Percentiles rank a stretch among this genome's conserved stretches.
Conservation (phyloP, 371 early-diverging fungal species). For the Sporodiniella umbellata region DNA sequence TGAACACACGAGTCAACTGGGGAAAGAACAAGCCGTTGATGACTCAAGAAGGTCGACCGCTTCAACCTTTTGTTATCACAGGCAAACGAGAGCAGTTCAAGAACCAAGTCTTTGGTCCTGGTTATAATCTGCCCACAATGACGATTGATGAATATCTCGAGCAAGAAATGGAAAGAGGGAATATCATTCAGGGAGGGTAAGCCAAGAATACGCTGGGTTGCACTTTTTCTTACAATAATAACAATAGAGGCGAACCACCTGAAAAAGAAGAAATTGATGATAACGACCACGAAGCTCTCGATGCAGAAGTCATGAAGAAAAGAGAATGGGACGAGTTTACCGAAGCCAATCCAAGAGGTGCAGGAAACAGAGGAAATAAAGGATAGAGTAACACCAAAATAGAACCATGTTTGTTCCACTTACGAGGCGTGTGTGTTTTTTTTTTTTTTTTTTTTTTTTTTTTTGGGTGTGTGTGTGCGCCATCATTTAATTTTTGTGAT, state of each 20-base stretch:
- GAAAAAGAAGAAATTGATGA: constrained; percentile 71
- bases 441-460: no score
- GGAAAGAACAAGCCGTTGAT: constrained; percentile 51
- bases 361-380: constrained; percentile 65
- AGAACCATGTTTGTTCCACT: no score
- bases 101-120: constrained; percentile 84
- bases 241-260: constrained; percentile 52
- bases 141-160: constrained; percentile 92
- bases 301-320: constrained; percentile 79
- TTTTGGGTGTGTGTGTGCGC: no score
- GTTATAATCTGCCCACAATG: constrained; percentile 94
- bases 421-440: no score
- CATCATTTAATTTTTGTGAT: no score
- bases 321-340: constrained; percentile 93
- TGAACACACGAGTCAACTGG: constrained; percentile 26
- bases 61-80: constrained; percentile 89
- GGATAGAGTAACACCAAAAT: constrained; percentile 16
- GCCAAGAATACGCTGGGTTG: constrained; percentile 7
- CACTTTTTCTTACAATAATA: not conserved
- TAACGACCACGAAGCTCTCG: constrained; percentile 76
- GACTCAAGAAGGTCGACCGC: constrained; percentile 62
- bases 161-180: constrained; percentile 84
- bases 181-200: constrained; percentile 85
- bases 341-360: constrained; percentile 89
- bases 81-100: constrained; percentile 69